Evolutionary conservation across 495 filamentous ascomycete species (phyloP).

Genomic region (Podospora appendiculata): DNA sequence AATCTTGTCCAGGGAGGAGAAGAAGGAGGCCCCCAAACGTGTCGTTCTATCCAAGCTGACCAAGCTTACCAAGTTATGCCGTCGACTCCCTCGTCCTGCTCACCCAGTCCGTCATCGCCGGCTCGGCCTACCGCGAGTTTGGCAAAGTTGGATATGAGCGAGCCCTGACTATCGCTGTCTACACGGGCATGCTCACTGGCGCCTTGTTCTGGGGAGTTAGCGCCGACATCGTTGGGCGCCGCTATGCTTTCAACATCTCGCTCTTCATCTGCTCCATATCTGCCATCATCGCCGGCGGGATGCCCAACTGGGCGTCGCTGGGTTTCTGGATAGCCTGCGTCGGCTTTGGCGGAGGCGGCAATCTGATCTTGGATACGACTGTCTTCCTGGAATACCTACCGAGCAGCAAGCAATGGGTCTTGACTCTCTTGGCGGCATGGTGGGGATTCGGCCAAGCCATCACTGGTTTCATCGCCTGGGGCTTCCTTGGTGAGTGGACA

Average conservation of each 20-base stretch:
- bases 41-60: neutral
- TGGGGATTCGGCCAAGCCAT: slow-evolving; percentile 72
- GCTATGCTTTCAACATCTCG: slow-evolving; percentile 67
- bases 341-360: slow-evolving; percentile 68
- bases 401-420: slow-evolving; percentile 63
- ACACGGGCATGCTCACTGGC: slow-evolving; percentile 63
- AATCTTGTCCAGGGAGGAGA: slow-evolving; percentile 1
- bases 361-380: slow-evolving; percentile 61
- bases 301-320: slow-evolving; percentile 60
- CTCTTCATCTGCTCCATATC: slow-evolving; percentile 61
- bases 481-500: slow-evolving; percentile 50
- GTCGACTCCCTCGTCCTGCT: slow-evolving; percentile 64
- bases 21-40: neutral
- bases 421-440: slow-evolving; percentile 67
- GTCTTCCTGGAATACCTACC: slow-evolving; percentile 79
- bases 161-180: slow-evolving; percentile 54
- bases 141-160: slow-evolving; percentile 40
- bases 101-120: slow-evolving; percentile 57
- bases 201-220: slow-evolving; percentile 77
- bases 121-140: slow-evolving; percentile 51
- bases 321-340: slow-evolving; percentile 60
- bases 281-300: slow-evolving; percentile 58
- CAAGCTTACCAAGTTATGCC: slow-evolving; percentile 41
- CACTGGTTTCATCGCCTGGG: slow-evolving; percentile 71
- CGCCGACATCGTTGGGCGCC: slow-evolving; percentile 63